Conservation (phyloP, 306 rosid genomes). For the Urtica urens region DNA sequence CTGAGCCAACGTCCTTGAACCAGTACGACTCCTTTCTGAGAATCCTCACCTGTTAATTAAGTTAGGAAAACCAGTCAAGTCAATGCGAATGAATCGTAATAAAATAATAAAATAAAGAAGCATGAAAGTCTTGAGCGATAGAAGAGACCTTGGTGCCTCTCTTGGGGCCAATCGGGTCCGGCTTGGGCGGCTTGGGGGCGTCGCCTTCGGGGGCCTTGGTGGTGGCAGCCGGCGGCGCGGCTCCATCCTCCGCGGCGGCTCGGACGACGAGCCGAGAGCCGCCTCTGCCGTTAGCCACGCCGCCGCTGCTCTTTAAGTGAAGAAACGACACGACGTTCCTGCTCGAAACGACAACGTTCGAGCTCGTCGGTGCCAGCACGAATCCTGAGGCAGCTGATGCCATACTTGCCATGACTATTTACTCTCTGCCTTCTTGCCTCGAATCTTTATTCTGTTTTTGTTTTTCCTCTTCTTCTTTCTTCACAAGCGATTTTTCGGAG, state of each 20-base stretch:
- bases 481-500: neutral
- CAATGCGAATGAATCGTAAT: neutral
- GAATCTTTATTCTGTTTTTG: neutral
- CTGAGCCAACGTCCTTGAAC: conserved; percentile 65
- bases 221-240: conserved; percentile 32
- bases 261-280: conserved; percentile 38
- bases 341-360: conserved; percentile 16
- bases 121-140: neutral
- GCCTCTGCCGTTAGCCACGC: conserved; percentile 1
- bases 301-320: conserved; percentile 22
- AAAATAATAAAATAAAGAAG: neutral
- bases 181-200: conserved; percentile 61
- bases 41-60: conserved; percentile 75
- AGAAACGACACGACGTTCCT: conserved; percentile 28
- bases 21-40: conserved; percentile 83
- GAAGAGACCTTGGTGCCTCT: conserved; percentile 59
- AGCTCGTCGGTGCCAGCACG: conserved; percentile 39
- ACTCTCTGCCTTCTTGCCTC: neutral
- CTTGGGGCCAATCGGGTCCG: conserved; percentile 90
- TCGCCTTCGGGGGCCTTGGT: conserved; percentile 19
- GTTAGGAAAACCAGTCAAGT: too few species aligned
- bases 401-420: conserved; percentile 68
- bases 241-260: conserved; percentile 48
- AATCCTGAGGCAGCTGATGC: conserved; percentile 80
- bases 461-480: neutral